Base-by-base conservation (phyloP, 1,139 yeast species). In the Candida neerlandica region DNA sequence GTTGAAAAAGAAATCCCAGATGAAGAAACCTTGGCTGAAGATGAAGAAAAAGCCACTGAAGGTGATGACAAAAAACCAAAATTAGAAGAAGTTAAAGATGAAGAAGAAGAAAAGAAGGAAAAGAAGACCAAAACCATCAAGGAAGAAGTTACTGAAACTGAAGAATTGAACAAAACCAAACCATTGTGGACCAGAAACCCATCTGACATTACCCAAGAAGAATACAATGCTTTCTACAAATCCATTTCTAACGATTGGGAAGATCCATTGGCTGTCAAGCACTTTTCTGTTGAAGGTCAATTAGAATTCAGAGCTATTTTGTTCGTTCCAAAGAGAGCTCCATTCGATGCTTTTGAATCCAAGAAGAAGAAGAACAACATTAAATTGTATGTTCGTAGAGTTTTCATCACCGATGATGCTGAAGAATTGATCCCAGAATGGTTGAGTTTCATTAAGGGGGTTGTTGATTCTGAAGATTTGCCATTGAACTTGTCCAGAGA, bases 401-500 rank as follows among this genome's bases (percentile, higher is more conserved):
- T 95, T 63, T 95, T 95, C 87, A 95, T 95, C 75, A 95, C 99
- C 59, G 99, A 95, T 70, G 99, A 95, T 65, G 97, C 98, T 67
- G 98, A 94, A 77, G 99, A 95, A 70, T 87, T 95, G 71, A 91
- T 95, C 61, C 99, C 99, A 71, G 99, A 94, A 77, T 95, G 99
- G 99, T 87, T 94, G 72, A 80, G 92, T 55, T 95, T 95, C 76
- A 89, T 95, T 69, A 92, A 82, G 81, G 99, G 99, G 85, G 99
- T 95, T 73, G 99, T 95, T 58, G 99, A 95, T 81, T 91, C 98
- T 64, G 99, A 95, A 82, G 99, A 95, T 78, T 84, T 95, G 77
- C 99, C 99, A 77, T 89, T 95, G 78, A 95, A 95, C 95, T 85
- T 95, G 81, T 95, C 99, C 65, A 94, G 99, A 89, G 99, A 95